A percentile compares a stretch with the other conserved stretches of the same genome.
phyloP scores from a whole-genome alignment of 2,329 filamentous ascomycete species.

The Calonectria pseudoreteaudii region DNA sequence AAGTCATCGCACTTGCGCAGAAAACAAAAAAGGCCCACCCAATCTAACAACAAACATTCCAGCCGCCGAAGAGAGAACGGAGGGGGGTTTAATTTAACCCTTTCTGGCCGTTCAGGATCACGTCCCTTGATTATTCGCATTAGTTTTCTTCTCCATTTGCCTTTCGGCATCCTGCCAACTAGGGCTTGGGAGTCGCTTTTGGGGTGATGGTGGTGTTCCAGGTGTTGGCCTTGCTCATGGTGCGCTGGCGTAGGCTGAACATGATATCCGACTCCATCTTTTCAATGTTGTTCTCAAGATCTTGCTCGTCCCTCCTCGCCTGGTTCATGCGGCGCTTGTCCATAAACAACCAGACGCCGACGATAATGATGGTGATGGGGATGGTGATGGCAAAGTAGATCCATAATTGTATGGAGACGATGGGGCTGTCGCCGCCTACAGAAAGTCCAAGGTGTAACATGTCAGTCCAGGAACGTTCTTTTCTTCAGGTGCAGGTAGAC shows the following conservation, averaged over 20 bases:
- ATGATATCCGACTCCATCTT: slow-evolving; percentile 69
- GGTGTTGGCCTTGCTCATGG: slow-evolving; percentile 67
- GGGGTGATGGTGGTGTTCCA: slow-evolving; percentile 60
- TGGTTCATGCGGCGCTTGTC: slow-evolving; percentile 62
- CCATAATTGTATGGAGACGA: slow-evolving; percentile 67
- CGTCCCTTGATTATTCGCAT: not conserved
- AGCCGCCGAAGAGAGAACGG: not conserved
- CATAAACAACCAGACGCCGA: slow-evolving; percentile 66
- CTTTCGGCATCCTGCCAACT: too few relatives aligned
- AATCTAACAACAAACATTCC: not conserved
- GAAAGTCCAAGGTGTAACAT: not conserved
- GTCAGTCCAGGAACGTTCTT: not conserved
- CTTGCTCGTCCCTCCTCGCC: slow-evolving; percentile 61
- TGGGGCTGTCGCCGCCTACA: slow-evolving; percentile 47
- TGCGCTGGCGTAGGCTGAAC: slow-evolving; percentile 65
- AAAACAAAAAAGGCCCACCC: not conserved
- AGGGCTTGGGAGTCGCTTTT: slow-evolving; percentile 38
- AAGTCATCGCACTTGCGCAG: slow-evolving; percentile 10
- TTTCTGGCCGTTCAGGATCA: not conserved
- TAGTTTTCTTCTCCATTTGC: not conserved
- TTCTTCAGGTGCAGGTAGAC: not conserved
- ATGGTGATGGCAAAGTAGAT: slow-evolving; percentile 73
- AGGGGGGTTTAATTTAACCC: not conserved
- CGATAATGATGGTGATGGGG: slow-evolving; percentile 67
- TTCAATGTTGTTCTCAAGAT: slow-evolving; percentile 66